Evolutionary conservation across 2,329 filamentous ascomycete genomes (phyloP), one percentile per base, ranked within the genome.

Genomic region (Epichloe gansuensis): DNA sequence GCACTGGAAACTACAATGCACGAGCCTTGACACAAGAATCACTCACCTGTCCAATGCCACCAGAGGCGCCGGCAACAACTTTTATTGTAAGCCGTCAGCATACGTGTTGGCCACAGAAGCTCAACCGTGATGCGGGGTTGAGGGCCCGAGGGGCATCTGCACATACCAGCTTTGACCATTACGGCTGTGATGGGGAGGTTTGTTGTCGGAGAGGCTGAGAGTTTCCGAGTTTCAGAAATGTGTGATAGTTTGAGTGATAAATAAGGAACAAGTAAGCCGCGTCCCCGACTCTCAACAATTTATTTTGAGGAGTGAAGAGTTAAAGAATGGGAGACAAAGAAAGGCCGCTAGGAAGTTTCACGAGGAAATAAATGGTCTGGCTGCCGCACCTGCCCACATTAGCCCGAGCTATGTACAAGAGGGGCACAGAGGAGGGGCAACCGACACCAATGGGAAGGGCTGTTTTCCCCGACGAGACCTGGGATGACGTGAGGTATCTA

Each of bases 21-120:
- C 9, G 43, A 37, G 11, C 34, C 44, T 28, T 46, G 45, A 42
- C 31, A 54, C 38, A 17, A 39, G 2, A 45, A 39, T 13, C 5
- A 39, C 75, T 64, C 69, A 94, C 91, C 84, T 96, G 91, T 73
- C 91, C 93, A 83, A 98, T 98, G 77, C 93, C 93, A 75, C 93
- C 93, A 72, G 91, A 85, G 69, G 91, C 93, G 74, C 93, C 93
- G 75, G 93, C 90, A 77, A 98, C 91, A 68, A 83, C 80, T 84
- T 55, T 51, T 7, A 49, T n/a, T 44, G 51, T 45, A 52, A 11
- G 52, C 60, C 35, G 54, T 50, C 48, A 54, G 31, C 35, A 52
- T 58, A 48, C 48, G 31, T 52, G 52, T 43, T 47, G 38, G 42
- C 52, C 17, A 31, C 23, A 25, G 39, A 17, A 28, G 46, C 41